Evolutionary conservation across 2,329 filamentous ascomycete species (phyloP), one percentile per base, ranked within the genome.

Genomic region (Neonectria neomacrospora): DNA sequence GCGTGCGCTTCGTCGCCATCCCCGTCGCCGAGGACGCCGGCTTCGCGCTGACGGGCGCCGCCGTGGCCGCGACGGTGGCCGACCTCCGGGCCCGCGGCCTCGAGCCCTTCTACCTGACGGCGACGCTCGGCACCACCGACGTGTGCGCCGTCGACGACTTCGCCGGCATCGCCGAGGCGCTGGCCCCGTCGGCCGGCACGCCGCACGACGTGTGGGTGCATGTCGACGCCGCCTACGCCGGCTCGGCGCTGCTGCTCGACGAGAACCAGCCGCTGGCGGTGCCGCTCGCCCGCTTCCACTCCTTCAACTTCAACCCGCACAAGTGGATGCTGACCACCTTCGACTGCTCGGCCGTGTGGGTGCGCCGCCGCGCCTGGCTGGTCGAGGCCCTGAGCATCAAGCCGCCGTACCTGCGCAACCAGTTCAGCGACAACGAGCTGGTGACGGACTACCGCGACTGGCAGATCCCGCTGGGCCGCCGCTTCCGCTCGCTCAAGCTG

Each of bases 301-400:
- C 90, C 67, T 97, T 97, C 85, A 90, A 97, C 79, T 88, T 95
- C 82, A 98, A 97, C 82, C 91, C 97, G 87, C 94, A 97, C 85
- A 98, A 98, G 82, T 97, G 95, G 95, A 85, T 97, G 51, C 88
- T 97, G 18, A 94, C 93, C 61, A 97, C 97, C 79, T 97, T 97
- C 73, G 95, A 98, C 77, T 86, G 84, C 72, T 93, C 91, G 58
- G 91, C 91, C 68, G 85, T 97, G 48, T 98, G 88, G 80, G 89
- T 97, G 52, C 89, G 90, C 66, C 85, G 90, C 72, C 87, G 94
- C 16, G 81, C 83, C 58, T 89, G 94, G 79, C 86, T 98, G n/a
- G 93, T 91, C 45, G 85, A 90, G 65, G 91, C 94, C 0, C 85
- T 97, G 44, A 90, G 88, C 74, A 91, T 96, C 75, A 90, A 90